Percentiles rank a stretch among this genome's conserved stretches.
These are phyloP conservation scores for Intubia oerlemansii DNA, from an alignment of 2,329 filamentous ascomycete species.

Conservation along the genomic window DNA sequence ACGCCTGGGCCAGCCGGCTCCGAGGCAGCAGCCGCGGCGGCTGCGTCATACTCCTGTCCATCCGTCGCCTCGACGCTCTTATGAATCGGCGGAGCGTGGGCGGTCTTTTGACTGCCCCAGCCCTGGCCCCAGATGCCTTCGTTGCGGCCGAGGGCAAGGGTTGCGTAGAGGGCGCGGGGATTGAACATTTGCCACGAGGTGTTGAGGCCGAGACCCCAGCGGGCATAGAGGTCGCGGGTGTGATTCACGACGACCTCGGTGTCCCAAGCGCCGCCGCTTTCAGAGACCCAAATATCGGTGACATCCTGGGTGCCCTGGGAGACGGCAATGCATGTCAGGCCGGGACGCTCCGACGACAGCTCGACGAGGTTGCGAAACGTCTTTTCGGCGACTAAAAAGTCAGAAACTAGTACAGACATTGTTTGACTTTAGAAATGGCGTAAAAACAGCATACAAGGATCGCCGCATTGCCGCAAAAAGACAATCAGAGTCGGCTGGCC, in stretches of 20 bases:
- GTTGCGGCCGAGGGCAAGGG: constrained; percentile 32
- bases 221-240: constrained; percentile 34
- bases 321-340: constrained; percentile 36
- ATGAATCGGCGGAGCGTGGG: constrained; percentile 1
- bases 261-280: constrained; percentile 33
- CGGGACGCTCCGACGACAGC: constrained; percentile 25
- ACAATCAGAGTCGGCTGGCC: constrained; percentile 37
- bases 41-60: constrained; percentile 9
- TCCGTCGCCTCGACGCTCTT: no score
- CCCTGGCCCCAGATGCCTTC: constrained; percentile 43
- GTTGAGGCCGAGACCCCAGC: constrained; percentile 43
- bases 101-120: constrained; percentile 15
- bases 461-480: constrained; percentile 54
- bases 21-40: constrained; percentile 11
- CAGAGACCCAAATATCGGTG: constrained; percentile 35
- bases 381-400: constrained; percentile 40
- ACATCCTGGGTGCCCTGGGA: constrained; percentile 33
- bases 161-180: constrained; percentile 33
- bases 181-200: constrained; percentile 40
- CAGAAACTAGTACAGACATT: no score
- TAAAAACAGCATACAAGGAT: constrained; percentile 39
- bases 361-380: constrained; percentile 32
- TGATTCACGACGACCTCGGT: constrained; percentile 36
- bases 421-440: not conserved
- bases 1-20: not conserved